These are phyloP conservation scores for Tolypocladium tundrense DNA, from an alignment of 2,329 filamentous ascomycete genomes.

Conservation along the genomic window DNA sequence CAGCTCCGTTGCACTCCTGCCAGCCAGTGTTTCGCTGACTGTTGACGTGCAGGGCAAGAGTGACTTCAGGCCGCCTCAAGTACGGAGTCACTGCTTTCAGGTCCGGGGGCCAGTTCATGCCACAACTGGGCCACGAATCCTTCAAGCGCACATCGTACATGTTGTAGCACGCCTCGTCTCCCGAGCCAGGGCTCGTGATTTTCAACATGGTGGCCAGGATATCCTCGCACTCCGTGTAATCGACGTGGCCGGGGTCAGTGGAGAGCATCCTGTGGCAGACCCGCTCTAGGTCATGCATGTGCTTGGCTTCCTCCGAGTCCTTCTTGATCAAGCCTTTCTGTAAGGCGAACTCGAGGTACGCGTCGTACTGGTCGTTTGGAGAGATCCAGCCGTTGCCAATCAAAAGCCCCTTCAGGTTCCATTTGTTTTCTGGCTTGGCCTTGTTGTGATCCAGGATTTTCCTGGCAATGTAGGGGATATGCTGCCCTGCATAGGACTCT, in stretches of 20 bases:
- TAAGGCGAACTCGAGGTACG: constrained; percentile 76
- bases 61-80: constrained; percentile 71
- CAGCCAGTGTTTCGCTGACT: constrained; percentile 76
- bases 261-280: constrained; percentile 57
- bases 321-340: constrained; percentile 62
- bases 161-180: constrained; percentile 62
- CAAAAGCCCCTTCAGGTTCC: constrained; percentile 75
- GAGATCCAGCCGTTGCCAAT: constrained; percentile 99
- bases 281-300: constrained; percentile 58
- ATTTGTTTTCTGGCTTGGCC: constrained; percentile 27
- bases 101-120: constrained; percentile 97
- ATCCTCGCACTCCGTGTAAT: constrained; percentile 61
- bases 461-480: constrained; percentile 94
- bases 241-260: constrained; percentile 40
- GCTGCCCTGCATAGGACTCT: constrained; percentile 92
- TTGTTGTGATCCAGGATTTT: constrained; percentile 84
- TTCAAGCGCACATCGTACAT: constrained; percentile 93
- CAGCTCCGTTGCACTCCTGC: constrained; percentile 78
- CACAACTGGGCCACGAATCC: constrained; percentile 74
- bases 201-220: constrained; percentile 66
- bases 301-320: constrained; percentile 51
- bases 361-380: constrained; percentile 76
- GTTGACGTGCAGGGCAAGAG: constrained; percentile 72
- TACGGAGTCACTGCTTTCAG: constrained; percentile 70
- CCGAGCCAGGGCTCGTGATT: constrained; percentile 46